phyloP scores from a whole-genome alignment of 1,139 yeast species.

The Taphrina betulina region DNA sequence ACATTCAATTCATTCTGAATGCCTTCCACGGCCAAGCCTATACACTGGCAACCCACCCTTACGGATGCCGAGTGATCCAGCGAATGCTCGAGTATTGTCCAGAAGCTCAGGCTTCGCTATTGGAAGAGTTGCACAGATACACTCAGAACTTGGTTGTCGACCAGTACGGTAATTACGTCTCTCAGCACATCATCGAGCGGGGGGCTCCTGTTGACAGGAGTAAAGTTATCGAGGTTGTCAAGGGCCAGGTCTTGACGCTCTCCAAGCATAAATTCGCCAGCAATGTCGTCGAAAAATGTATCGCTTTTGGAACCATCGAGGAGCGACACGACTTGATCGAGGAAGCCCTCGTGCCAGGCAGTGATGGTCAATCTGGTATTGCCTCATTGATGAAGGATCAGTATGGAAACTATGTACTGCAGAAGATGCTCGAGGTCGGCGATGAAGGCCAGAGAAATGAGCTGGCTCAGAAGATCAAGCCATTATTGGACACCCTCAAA shows the following conservation, averaged over 20 bases:
- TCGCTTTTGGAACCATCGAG: conserved; percentile 62
- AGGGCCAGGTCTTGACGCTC: conserved; percentile 67
- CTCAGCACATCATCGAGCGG: conserved; percentile 88
- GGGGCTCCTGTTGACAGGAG: conserved; percentile 60
- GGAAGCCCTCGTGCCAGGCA: conserved; percentile 51
- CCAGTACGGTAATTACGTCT: conserved; percentile 96
- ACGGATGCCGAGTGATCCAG: conserved; percentile 96
- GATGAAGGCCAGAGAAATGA: conserved; percentile 57
- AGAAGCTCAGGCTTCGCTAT: conserved; percentile 59
- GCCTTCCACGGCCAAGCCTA: conserved; percentile 77
- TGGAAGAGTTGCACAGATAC: conserved; percentile 69
- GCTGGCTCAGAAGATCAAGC: conserved; percentile 46
- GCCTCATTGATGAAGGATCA: conserved; percentile 88
- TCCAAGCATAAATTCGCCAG: conserved; percentile 97
- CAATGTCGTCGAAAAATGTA: conserved; percentile 93
- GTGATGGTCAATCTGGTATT: conserved; percentile 38
- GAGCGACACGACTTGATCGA: conserved; percentile 66
- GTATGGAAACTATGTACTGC: conserved; percentile 94
- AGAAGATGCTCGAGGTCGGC: conserved; percentile 83
- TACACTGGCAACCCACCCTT: conserved; percentile 89
- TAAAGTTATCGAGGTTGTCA: conserved; percentile 53
- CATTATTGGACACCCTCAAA: conserved; percentile 48
- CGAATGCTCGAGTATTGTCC: conserved; percentile 74
- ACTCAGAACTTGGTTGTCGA: conserved; percentile 82
- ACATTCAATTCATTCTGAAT: conserved; percentile 68